Percentiles rank a stretch among this genome's conserved stretches.
phyloP scores from a whole-genome alignment of 179 eudicot species.

The Amaranthus tricolor region DNA sequence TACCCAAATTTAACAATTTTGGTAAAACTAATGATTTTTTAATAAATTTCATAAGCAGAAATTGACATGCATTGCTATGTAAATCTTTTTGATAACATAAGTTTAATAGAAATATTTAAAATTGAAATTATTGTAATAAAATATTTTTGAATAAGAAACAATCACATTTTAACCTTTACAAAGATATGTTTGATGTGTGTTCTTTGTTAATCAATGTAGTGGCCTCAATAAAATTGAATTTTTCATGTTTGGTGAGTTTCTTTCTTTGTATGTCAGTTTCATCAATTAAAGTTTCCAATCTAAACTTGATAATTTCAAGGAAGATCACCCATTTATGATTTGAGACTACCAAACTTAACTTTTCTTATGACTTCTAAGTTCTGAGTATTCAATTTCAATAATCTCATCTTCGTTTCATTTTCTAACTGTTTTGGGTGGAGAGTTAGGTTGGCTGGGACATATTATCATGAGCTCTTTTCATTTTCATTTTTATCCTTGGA shows the following conservation, averaged over 20 bases:
- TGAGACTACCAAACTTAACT: slow-evolving; percentile 10
- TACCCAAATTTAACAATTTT: too few relatives aligned
- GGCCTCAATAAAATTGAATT: too few relatives aligned
- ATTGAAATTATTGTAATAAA: too few relatives aligned
- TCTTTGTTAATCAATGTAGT: too few relatives aligned
- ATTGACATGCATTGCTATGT: too few relatives aligned
- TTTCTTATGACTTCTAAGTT: slow-evolving; percentile 8
- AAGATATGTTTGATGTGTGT: neutral
- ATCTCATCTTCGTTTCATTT: too few relatives aligned
- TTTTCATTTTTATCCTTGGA: slow-evolving; percentile 11
- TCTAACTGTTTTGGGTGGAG: neutral
- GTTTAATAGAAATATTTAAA: neutral
- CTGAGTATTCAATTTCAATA: neutral
- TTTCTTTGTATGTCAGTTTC: slow-evolving; percentile 26
- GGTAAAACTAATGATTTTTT: too few relatives aligned
- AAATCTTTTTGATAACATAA: neutral
- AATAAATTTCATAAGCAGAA: too few relatives aligned
- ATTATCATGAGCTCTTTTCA: slow-evolving; percentile 5
- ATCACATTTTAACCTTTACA: neutral
- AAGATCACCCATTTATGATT: neutral
- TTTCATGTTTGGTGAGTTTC: slow-evolving; percentile 23
- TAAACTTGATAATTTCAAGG: slow-evolving; percentile 6
- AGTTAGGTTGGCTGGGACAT: neutral
- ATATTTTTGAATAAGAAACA: neutral
- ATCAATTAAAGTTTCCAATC: slow-evolving; percentile 18